Evolutionary conservation across 2,329 filamentous ascomycete species (phyloP), one percentile per base, ranked within the genome.

Genomic region (Domatiomyces globalis): DNA sequence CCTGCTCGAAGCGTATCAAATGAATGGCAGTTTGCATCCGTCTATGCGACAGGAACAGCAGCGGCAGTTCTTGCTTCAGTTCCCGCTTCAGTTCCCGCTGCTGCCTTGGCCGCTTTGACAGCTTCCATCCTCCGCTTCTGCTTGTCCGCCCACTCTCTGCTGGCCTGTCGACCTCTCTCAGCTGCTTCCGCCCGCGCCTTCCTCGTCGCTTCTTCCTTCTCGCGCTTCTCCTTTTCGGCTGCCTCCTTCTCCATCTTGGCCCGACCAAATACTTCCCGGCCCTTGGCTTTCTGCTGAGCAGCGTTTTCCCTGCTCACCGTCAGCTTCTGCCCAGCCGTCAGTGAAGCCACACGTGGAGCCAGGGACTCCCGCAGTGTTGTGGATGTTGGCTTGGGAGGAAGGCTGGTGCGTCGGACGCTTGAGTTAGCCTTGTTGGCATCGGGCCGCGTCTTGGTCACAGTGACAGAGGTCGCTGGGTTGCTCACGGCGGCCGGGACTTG

Each of bases 91-190:
- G 33, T 39, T 4, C 10, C 33, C 15, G 10, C 4, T 39, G 33
- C 33, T 15, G 12, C 33, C 15, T 15, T 39, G 10, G 49, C 50
- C 17, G 49, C 50, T n/a, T 48, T 49, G 18, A 55, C 54, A 39
- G 43, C 17, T 3, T 54, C 52, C 50, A 57, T 49, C 39, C 53
- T 58, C 50, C 53, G 60, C 53, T 60, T 62, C 57, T 65, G 59
- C 52, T 59, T 63, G 53, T 66, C 63, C 18, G 64, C 65, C 65
- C 65, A 67, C 51, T 65, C 63, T 22, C 63, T 60, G 50, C 64
- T 66, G 9, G 64, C 63, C 27, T 60, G 52, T 54, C 65, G 54
- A 36, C 65, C 63, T 43, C 63, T 54, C 51, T 66, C 63, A 7
- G 65, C 65, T 27, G 65, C 65, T 49, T 66, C 64, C n/a, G 57